Conservation (phyloP, 371 early-diverging fungal genomes). For the Dichotomocladium elegans region DNA sequence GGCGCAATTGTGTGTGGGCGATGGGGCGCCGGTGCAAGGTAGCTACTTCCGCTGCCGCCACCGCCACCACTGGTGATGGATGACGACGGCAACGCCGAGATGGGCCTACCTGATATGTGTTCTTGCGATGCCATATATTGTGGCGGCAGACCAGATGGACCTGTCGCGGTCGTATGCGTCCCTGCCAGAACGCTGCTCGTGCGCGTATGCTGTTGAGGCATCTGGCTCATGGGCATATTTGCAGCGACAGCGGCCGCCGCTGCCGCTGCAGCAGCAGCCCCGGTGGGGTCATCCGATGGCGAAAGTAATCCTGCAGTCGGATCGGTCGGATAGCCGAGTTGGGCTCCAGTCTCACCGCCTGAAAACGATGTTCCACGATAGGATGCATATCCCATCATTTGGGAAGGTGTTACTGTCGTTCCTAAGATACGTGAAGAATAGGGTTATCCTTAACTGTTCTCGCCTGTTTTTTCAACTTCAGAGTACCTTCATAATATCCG, state of each 20-base stretch:
- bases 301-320: background rate
- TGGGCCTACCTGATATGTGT: background rate
- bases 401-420: slow-evolving; percentile 10
- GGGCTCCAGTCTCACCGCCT: background rate
- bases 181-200: background rate
- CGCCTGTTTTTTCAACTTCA: background rate
- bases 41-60: background rate
- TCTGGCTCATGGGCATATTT: slow-evolving; percentile 6
- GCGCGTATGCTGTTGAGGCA: slow-evolving; percentile 2
- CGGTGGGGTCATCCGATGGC: background rate
- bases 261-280: slow-evolving; percentile 1
- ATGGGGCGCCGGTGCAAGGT: slow-evolving; percentile 1
- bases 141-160: slow-evolving; percentile 5
- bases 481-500: slow-evolving; percentile 13
- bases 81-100: background rate
- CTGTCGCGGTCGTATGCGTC: slow-evolving; percentile 1
- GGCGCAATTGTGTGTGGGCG: slow-evolving; percentile 7
- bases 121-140: slow-evolving; percentile 3
- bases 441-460: background rate
- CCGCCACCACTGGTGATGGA: too few species aligned
- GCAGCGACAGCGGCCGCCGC: slow-evolving; percentile 7
- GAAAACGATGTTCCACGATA: slow-evolving; percentile 1
- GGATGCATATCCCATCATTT: slow-evolving; percentile 16
- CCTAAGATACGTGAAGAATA: slow-evolving; percentile 2
- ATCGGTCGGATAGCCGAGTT: slow-evolving; percentile 1